Evolutionary conservation across 2,329 filamentous ascomycete species (phyloP), one percentile per base, ranked within the genome.

Genomic region (Fusarium anguioides): DNA sequence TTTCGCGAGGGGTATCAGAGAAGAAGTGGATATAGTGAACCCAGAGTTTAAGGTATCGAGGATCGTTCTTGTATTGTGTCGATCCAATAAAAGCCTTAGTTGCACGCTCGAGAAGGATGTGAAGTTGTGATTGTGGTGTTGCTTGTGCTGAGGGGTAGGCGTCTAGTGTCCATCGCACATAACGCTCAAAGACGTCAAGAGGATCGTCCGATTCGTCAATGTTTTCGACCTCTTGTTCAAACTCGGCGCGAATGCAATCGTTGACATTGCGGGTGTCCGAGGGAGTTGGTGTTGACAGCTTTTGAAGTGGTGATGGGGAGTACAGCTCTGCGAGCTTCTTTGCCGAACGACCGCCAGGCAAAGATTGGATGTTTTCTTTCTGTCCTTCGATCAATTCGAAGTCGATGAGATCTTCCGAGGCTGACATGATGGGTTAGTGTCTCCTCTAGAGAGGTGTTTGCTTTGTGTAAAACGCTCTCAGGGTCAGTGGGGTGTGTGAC

Each of bases 281-380:
- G 6, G 92, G 90, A 35, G 88, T 91, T 8, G 90, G 87, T 9
- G 87, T 86, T 20, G 84, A 78, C 41, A 87, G 80, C 73, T 85
- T 86, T 54, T 88, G 84, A 31, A 87, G 80, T 37, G 85, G 83
- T 37, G 86, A 84, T 53, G 92, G 84, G 64, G 94, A 90, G 85
- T 93, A 94, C 29, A 93, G 87, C 53, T 94, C 87, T 27, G 90
- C 94, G 49, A 99, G 89, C 52, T 96, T 94, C 81, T 90, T 92
- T 42, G 95, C 96, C 37, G 95, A 98, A 68, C 96, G 84, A 21
- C 86, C 96, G 65, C 93, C 91, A 17, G 95, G 94, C 14, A 99
- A 86, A 21, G 94, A 90, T 79, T 97, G 94, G 56, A 99, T 97
- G 80, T 99, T 99, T 81, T 99, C 96, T 81, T 99, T 99, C 74